Conservation (phyloP, 1,284 basidiomycete genomes). For the Ceratobasidium sp. region DNA sequence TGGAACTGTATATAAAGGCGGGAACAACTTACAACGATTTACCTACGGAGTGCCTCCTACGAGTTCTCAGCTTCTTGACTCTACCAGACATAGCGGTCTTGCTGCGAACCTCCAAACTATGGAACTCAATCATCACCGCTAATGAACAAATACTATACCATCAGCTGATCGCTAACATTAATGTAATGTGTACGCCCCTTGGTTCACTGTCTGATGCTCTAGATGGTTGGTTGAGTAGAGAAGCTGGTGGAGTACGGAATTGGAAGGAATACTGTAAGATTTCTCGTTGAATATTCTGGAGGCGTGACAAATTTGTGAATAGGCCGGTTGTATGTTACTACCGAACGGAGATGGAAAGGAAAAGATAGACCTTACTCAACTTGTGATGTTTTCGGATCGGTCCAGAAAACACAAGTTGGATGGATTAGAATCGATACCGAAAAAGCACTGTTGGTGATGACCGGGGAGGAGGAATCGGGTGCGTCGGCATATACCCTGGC, state of each 20-base stretch:
- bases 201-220: background rate
- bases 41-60: slow-evolving; percentile 22
- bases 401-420: slow-evolving; percentile 2
- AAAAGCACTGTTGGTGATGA: slow-evolving; percentile 25
- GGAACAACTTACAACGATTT: background rate
- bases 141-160: slow-evolving; percentile 25
- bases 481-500: background rate
- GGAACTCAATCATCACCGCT: slow-evolving; percentile 17
- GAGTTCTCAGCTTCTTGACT: slow-evolving; percentile 20
- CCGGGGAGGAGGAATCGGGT: background rate
- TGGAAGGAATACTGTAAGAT: slow-evolving; percentile 14
- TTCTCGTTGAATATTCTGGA: background rate
- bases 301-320: background rate
- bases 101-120: slow-evolving; percentile 8
- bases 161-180: background rate
- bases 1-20: too few species aligned
- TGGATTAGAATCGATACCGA: slow-evolving; percentile 15
- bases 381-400: slow-evolving; percentile 1
- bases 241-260: background rate
- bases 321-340: slow-evolving; percentile 21
- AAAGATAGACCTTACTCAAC: slow-evolving; percentile 1
- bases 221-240: background rate
- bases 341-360: slow-evolving; percentile 13
- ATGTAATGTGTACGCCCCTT: background rate
- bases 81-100: slow-evolving; percentile 5